These are phyloP conservation scores for Cucurbita ficifolia DNA, from an alignment of 306 rosid genomes.

Conservation along the genomic window DNA sequence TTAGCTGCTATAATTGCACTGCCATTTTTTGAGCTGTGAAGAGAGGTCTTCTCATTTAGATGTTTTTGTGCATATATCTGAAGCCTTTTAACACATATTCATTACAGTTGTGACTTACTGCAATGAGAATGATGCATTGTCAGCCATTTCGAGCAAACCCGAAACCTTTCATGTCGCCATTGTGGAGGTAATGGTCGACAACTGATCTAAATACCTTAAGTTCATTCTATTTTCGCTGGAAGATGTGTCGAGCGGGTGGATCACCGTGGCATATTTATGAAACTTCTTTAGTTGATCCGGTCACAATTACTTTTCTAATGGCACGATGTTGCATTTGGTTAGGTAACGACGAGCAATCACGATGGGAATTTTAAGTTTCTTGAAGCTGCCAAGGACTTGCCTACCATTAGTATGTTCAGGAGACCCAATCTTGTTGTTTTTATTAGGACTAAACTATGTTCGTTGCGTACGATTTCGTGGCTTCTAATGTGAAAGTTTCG, in stretches of 20 bases:
- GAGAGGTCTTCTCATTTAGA: background rate
- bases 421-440: too few relatives aligned
- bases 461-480: background rate
- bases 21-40: background rate
- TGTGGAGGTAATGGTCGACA: slow-evolving; percentile 10
- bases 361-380: slow-evolving; percentile 61
- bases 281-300: background rate
- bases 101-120: slow-evolving; percentile 9
- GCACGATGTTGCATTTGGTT: background rate
- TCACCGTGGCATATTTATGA: background rate
- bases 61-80: background rate
- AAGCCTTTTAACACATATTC: background rate
- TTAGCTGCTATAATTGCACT: background rate
- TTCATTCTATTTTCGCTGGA: too few relatives aligned
- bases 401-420: slow-evolving; percentile 63
- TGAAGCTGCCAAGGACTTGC: slow-evolving; percentile 78
- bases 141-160: slow-evolving; percentile 3
- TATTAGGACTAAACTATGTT: background rate
- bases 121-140: slow-evolving; percentile 14
- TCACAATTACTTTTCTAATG: background rate
- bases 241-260: background rate
- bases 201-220: background rate
- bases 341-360: slow-evolving; percentile 47
- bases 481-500: background rate
- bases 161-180: slow-evolving; percentile 8